These are phyloP conservation scores for Apiotrichum sp. DNA, from an alignment of 1,284 basidiomycete species.

Conservation along the genomic window DNA sequence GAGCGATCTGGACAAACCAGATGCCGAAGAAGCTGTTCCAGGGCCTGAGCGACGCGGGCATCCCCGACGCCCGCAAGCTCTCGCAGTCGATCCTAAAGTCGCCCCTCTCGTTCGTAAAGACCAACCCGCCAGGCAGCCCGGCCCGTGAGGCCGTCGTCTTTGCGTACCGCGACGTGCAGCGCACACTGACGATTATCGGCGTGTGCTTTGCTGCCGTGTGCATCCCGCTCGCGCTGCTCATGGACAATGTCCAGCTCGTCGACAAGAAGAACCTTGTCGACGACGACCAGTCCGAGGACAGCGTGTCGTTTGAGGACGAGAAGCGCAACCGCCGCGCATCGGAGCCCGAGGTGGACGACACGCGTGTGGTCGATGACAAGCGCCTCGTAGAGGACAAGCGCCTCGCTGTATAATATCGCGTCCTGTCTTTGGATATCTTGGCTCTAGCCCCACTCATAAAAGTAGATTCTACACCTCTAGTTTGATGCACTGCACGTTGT, in stretches of 20 bases:
- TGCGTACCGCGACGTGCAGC: constrained; percentile 40
- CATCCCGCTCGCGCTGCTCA: constrained; percentile 22
- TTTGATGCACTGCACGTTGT: too few species aligned
- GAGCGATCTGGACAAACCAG: constrained; percentile 41
- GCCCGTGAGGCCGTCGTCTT: constrained; percentile 35
- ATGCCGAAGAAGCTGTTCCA: constrained; percentile 21
- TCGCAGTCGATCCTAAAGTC: constrained; percentile 34
- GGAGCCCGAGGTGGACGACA: neutral
- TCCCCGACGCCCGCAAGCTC: constrained; percentile 25
- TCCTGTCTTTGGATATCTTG: too few species aligned
- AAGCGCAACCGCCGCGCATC: neutral
- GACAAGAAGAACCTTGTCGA: constrained; percentile 27
- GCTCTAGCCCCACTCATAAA: too few species aligned
- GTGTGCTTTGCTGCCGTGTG: constrained; percentile 29
- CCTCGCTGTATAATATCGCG: too few species aligned
- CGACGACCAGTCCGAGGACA: neutral
- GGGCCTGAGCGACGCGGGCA: constrained; percentile 11
- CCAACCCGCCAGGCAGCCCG: constrained; percentile 38
- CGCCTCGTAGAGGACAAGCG: too few species aligned
- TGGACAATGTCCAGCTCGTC: constrained; percentile 33
- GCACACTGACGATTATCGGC: constrained; percentile 36
- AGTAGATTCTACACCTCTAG: too few species aligned
- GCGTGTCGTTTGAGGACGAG: neutral
- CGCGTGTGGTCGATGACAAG: too few species aligned
- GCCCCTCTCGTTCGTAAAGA: constrained; percentile 35